Evolutionary conservation across 805 yeast species (phyloP), one percentile per base, ranked within the genome.

Genomic region (Debaryomyces tyrocola): DNA sequence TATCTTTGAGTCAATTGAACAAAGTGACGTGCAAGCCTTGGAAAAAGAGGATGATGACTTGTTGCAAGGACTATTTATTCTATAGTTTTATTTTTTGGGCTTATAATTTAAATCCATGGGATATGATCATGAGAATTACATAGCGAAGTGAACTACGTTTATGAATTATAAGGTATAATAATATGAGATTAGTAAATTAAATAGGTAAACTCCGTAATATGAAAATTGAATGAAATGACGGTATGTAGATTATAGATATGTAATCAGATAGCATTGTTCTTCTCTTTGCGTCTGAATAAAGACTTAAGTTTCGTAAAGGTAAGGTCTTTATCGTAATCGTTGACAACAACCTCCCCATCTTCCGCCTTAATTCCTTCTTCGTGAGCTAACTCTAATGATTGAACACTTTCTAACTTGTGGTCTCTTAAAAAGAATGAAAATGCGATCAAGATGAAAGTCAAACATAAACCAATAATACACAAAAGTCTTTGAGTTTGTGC

Each of bases 1-100:
- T 41, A 64, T 94, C 31, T 73, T 88, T 29, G 85, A 82, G 36
- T 83, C 92, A n/a, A 84, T 87, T 43, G 79, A 82, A 44, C 84
- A 83, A 44, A 94, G 94, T 38, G 96, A 91, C 60, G 72, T 84
- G 33, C 91, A 92, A 59, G 77, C 73, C 40, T 81, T 82, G 33
- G 83, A 80, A 44, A 85, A 83, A 40, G 96, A 86, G 47, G 94
- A 86, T 42, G 73, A 69, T 27, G 91, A 87, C 58, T 66, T 75
- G 55, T 66, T 69, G 40, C 66, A 48, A 48, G 10, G 6, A 17
- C n/a, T 28, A 28, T 28, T 3, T 31, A 31, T 31, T 31, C 34
- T 31, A 11, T 31, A 8, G 5, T 12, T 6, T 8, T n/a, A 6
- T n/a, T 3, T 6, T 31, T 31, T 11, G 7, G 14, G 2, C 17